Conservation (phyloP, 106 monocot genomes). For the Dendrobium chrysotoxum region DNA sequence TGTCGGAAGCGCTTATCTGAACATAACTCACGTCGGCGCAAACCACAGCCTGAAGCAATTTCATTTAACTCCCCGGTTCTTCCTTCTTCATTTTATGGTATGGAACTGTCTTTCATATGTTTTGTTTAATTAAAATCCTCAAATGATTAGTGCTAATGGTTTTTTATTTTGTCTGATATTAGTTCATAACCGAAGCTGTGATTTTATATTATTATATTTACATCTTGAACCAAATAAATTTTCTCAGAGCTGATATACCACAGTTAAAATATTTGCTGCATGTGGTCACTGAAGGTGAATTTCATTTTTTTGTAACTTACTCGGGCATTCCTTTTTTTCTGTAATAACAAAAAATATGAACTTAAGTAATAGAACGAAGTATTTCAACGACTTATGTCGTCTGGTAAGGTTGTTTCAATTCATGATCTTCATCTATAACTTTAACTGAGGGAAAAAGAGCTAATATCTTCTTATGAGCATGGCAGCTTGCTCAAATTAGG, state of each 20-base stretch:
- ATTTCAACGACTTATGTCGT: too few relatives aligned
- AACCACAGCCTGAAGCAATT: slow-evolving; percentile 51
- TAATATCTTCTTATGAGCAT: too few relatives aligned
- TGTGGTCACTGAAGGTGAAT: too few relatives aligned
- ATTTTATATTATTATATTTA: background rate
- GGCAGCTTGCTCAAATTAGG: background rate
- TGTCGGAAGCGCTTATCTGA: slow-evolving; percentile 70
- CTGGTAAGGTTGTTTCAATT: background rate
- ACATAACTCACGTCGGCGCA: slow-evolving; percentile 76
- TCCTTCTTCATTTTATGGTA: slow-evolving; percentile 63
- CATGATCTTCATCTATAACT: too few relatives aligned
- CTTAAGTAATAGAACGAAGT: too few relatives aligned
- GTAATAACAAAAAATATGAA: too few relatives aligned
- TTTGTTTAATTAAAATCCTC: background rate
- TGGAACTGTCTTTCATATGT: background rate
- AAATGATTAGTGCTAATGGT: background rate
- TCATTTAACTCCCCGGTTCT: slow-evolving; percentile 38
- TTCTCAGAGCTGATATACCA: background rate
- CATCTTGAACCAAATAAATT: background rate
- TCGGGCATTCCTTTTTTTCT: background rate
- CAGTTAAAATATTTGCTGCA: too few relatives aligned
- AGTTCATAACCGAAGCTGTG: background rate
- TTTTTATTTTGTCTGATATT: background rate
- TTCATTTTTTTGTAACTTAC: background rate
- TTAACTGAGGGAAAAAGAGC: too few relatives aligned